Evolutionary conservation across 495 filamentous ascomycete genomes (phyloP).

Genomic region (Hypoxylon lienhwacheense): DNA sequence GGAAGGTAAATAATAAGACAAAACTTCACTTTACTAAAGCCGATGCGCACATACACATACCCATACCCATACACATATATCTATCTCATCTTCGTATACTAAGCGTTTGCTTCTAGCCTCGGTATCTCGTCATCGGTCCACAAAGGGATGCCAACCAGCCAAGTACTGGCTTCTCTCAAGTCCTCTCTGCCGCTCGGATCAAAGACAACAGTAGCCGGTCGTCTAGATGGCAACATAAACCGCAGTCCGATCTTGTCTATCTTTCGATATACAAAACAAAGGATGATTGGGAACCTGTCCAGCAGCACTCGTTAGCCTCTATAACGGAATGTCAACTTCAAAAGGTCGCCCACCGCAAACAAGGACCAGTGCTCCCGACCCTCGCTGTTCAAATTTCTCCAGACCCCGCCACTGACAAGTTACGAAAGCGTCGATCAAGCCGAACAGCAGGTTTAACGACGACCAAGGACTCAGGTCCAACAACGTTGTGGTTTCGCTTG

Average conservation of each 20-base stretch:
- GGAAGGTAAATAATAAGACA: slow-evolving; percentile 63
- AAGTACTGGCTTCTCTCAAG: slow-evolving; percentile 32
- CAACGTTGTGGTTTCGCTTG: slow-evolving; percentile 47
- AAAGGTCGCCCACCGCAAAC: slow-evolving; percentile 56
- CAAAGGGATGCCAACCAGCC: slow-evolving; percentile 25
- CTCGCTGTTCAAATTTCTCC: slow-evolving; percentile 55
- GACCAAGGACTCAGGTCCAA: slow-evolving; percentile 46
- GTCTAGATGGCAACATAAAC: slow-evolving; percentile 33
- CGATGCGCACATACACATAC: too few relatives aligned
- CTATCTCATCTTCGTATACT: neutral
- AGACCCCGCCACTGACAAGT: slow-evolving; percentile 53
- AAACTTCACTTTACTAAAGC: too few relatives aligned
- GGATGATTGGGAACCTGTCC: slow-evolving; percentile 54
- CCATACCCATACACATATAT: slow-evolving; percentile 2
- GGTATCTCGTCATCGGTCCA: slow-evolving; percentile 51
- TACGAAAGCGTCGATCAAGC: slow-evolving; percentile 59
- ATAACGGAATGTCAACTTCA: slow-evolving; percentile 57
- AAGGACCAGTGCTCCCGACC: slow-evolving; percentile 52
- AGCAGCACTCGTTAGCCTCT: slow-evolving; percentile 52
- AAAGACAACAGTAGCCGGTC: slow-evolving; percentile 36
- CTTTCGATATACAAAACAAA: slow-evolving; percentile 59
- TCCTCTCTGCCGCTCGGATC: slow-evolving; percentile 35
- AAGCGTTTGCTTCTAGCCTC: slow-evolving; percentile 39
- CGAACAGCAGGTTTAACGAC: slow-evolving; percentile 53
- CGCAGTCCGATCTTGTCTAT: slow-evolving; percentile 44